Percentiles rank a stretch among this genome's conserved stretches.
Conservation (phyloP, 1,284 basidiomycete genomes). For the Pterulicium gracile region DNA sequence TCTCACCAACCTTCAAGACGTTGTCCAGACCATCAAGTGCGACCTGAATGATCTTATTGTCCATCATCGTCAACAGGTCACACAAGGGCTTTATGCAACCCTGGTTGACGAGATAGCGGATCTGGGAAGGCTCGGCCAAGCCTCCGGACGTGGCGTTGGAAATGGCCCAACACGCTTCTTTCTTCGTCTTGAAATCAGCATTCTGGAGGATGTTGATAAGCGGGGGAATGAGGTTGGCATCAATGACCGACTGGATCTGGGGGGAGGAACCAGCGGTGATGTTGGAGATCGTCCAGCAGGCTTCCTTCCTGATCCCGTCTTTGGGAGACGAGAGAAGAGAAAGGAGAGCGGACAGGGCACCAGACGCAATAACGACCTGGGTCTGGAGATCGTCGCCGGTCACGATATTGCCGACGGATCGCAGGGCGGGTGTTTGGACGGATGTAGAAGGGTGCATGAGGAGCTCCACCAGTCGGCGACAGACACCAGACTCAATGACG, state of each 20-base stretch:
- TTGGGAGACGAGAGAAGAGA: conserved; percentile 90
- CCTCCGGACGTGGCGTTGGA: conserved; percentile 99
- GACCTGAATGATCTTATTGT: conserved; percentile 99
- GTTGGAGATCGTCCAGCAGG: conserved; percentile 99
- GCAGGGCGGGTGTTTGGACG: conserved; percentile 97
- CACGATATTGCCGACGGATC: conserved; percentile 98
- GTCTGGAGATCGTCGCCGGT: conserved; percentile 99
- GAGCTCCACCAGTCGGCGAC: conserved; percentile 93
- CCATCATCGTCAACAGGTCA: conserved; percentile 93
- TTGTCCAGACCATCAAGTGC: conserved; percentile 97
- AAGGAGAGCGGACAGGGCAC: conserved; percentile 88
- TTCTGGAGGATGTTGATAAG: conserved; percentile 97
- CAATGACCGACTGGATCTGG: conserved; percentile 89
- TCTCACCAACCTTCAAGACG: conserved; percentile 96
- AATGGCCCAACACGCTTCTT: conserved; percentile 99
- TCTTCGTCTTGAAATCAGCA: conserved; percentile 98
- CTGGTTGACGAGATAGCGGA: conserved; percentile 95
- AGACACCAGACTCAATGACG: conserved; percentile 97
- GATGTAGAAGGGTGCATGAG: conserved; percentile 97
- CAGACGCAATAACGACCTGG: conserved; percentile 95
- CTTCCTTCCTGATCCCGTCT: conserved; percentile 93
- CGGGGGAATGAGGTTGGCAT: conserved; percentile 91
- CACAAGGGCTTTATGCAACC: conserved; percentile 99
- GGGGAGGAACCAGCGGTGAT: conserved; percentile 94
- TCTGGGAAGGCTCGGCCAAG: conserved; percentile 93